Base-by-base conservation (phyloP, 371 early-diverging fungal species). In the Parasitella parasitica region DNA sequence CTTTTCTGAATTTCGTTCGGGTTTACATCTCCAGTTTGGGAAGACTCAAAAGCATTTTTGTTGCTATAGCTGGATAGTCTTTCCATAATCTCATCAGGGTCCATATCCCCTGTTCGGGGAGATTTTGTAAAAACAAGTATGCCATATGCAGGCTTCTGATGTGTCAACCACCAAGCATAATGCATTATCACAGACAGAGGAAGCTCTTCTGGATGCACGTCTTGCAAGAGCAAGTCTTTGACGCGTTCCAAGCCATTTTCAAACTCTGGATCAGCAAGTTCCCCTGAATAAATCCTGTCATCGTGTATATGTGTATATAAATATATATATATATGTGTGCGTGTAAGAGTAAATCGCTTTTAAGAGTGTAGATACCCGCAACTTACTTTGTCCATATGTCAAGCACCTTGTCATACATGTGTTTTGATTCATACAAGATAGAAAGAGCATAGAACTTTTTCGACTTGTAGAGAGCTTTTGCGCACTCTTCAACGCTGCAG, bases 341-440 rank as follows among this genome's bases (percentile, higher is more conserved):
- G n/a, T n/a, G n/a, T n/a, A n/a, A n/a, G n/a, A n/a, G n/a, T n/a
- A n/a, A n/a, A n/a, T n/a, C n/a, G n/a, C n/a, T n/a, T n/a, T n/a
- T n/a, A n/a, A n/a, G n/a, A n/a, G n/a, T n/a, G n/a, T n/a, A n/a
- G n/a, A n/a, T n/a, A n/a, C n/a, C n/a, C n/a, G n/a, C n/a, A 22
- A 46, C 69, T 61, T 81, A 91, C 91, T 76, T 72, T 61, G 84
- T 82, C 91, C 90, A 90, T 1, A 88, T 70, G 18, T 87, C 85
- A 48, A 94, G 68, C 5, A 82, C 74, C 13, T 85, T 76, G 46
- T 80, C 69, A 43, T 71, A 74, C 66, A 80, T 66, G 35, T 76
- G 77, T 15, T 80, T 81, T 12, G 76, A 65, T 68, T 86, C 83
- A 57, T 86, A 86, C 57, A 91, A 75, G 7, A 90, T 63, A 8